Percentiles rank a stretch among this genome's conserved stretches.
Conservation (phyloP, 345 rosid species). For the Mallotus nudiflorus region DNA sequence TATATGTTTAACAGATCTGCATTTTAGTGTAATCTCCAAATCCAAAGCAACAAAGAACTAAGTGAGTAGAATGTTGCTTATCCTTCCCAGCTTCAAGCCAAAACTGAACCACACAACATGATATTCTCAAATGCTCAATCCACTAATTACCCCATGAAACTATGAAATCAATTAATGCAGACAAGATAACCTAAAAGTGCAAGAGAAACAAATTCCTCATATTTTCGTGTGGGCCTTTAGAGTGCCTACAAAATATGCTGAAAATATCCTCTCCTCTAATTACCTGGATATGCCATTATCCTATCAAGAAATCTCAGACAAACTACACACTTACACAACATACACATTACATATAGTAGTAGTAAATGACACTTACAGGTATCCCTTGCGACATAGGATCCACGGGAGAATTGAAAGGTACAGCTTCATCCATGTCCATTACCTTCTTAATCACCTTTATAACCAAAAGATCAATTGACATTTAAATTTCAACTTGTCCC, state of each 20-base stretch:
- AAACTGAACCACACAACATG: not conserved
- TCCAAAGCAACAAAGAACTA: not conserved
- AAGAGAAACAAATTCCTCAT: not conserved
- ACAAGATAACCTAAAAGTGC: not conserved
- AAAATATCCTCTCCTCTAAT: not conserved
- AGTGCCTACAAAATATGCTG: not conserved
- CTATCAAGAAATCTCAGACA: too few species aligned
- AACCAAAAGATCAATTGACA: too few species aligned
- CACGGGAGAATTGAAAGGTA: conserved; percentile 23
- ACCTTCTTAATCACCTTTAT: conserved; percentile 29
- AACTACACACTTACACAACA: not conserved
- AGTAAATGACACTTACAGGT: conserved; percentile 24
- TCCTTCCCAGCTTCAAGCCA: not conserved
- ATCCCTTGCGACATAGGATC: conserved; percentile 26
- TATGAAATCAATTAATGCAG: not conserved
- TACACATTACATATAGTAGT: too few species aligned
- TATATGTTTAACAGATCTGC: not conserved
- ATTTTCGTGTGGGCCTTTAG: not conserved
- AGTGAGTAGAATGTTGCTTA: not conserved
- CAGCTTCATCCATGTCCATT: conserved; percentile 27
- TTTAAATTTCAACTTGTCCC: not conserved
- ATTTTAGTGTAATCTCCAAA: not conserved
- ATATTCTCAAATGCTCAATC: not conserved
- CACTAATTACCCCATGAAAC: conserved; percentile 6
- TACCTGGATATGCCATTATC: not conserved